A percentile compares a stretch with the other conserved stretches of the same genome.
Evolutionary conservation across 305 asterid genomes (phyloP).

Genomic region (Fraxinus sp.): DNA sequence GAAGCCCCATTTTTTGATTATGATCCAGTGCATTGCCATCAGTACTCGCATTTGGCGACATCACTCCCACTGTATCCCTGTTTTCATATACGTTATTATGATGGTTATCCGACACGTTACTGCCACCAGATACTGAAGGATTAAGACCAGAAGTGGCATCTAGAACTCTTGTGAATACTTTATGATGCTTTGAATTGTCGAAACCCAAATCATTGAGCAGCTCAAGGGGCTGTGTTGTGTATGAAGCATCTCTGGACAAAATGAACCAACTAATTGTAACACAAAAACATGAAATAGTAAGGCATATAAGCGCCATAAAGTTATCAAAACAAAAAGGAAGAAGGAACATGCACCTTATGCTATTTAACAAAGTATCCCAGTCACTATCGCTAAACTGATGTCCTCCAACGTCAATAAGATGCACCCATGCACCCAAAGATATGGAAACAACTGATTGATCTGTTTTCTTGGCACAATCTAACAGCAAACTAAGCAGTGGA

Average conservation of each 20-base stretch:
- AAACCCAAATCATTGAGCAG: constrained; percentile 87
- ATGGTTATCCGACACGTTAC: constrained; percentile 34
- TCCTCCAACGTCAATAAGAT: constrained; percentile 98
- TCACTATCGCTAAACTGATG: constrained; percentile 90
- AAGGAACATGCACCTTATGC: constrained; percentile 64
- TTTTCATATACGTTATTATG: constrained; percentile 44
- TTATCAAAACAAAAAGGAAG: constrained; percentile 4
- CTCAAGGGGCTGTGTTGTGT: constrained; percentile 97
- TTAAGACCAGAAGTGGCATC: constrained; percentile 44
- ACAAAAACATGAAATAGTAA: background rate
- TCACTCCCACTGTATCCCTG: constrained; percentile 42
- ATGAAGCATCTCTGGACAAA: constrained; percentile 86
- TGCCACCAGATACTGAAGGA: constrained; percentile 33
- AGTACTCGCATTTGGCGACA: constrained; percentile 28
- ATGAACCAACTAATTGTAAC: constrained; percentile 27
- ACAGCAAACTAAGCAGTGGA: constrained; percentile 81
- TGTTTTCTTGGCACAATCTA: constrained; percentile 95
- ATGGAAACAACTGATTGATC: constrained; percentile 95
- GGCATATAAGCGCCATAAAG: background rate
- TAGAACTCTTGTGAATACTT: constrained; percentile 45
- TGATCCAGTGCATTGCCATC: constrained; percentile 48
- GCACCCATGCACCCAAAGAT: constrained; percentile 94
- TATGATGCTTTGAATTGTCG: constrained; percentile 58
- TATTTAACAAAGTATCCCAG: constrained; percentile 92
- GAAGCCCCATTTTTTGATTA: constrained; percentile 49